Evolutionary conservation across 1,139 yeast species (phyloP).

Genomic region (Kodamaea fungicola): DNA sequence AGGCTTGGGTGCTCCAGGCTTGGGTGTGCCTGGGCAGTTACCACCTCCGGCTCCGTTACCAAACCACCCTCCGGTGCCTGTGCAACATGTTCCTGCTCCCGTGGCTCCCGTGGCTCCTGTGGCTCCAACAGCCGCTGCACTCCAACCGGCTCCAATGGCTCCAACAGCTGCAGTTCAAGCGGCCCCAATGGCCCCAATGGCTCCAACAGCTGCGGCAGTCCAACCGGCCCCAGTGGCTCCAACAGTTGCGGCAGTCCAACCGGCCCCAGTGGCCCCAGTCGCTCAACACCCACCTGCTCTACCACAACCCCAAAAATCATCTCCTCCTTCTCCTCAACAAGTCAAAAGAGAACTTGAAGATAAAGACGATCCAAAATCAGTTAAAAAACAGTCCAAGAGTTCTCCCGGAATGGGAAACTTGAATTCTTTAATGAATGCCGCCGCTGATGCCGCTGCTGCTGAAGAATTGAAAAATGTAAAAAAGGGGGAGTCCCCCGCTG

Average conservation of each 20-base stretch:
- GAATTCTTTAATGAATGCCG: slow-evolving; percentile 31
- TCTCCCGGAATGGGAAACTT: slow-evolving; percentile 17
- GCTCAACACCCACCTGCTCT: slow-evolving; percentile 1
- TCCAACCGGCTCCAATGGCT: slow-evolving; percentile 2
- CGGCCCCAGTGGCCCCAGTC: slow-evolving; percentile 16
- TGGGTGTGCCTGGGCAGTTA: neutral
- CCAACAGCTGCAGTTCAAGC: neutral
- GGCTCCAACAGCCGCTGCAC: slow-evolving; percentile 2
- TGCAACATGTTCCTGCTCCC: neutral
- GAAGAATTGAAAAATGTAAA: slow-evolving; percentile 9
- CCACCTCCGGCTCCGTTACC: no score
- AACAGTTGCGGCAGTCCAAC: slow-evolving; percentile 7
- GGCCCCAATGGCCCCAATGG: slow-evolving; percentile 25
- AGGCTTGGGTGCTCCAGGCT: slow-evolving; percentile 30
- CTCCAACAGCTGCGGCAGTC: slow-evolving; percentile 13
- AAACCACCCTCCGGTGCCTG: no score
- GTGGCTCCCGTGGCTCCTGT: slow-evolving; percentile 1
- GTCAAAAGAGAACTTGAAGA: slow-evolving; percentile 40
- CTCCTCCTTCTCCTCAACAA: slow-evolving; percentile 9
- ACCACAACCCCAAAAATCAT: slow-evolving; percentile 4
- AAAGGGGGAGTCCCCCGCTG: slow-evolving; percentile 7
- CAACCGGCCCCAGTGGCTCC: slow-evolving; percentile 10
- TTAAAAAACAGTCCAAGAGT: slow-evolving; percentile 12
- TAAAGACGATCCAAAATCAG: slow-evolving; percentile 26
- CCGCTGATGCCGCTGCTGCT: slow-evolving; percentile 15